Evolutionary conservation across 176 grass and related monocot genomes (phyloP).

Genomic region (Rhynchospora tenuis): DNA sequence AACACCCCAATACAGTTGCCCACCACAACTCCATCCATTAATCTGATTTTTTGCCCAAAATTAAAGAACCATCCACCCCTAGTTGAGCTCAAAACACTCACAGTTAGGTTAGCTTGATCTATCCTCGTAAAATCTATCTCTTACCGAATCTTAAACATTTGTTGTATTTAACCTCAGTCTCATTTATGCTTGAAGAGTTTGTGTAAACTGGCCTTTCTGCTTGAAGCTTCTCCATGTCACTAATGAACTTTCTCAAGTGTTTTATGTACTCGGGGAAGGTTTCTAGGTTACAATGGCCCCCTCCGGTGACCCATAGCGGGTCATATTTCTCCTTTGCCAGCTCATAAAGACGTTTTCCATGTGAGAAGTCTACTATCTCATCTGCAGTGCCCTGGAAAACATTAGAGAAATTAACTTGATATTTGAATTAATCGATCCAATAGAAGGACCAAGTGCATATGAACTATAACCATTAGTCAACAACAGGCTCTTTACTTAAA

Average conservation of each 20-base stretch:
- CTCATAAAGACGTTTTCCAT: conserved; percentile 87
- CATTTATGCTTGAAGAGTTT: conserved; percentile 35
- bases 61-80: conserved; percentile 2
- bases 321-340: conserved; percentile 90
- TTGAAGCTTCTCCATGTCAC: conserved; percentile 72
- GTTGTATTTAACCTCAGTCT: conserved; percentile 55
- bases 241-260: conserved; percentile 76
- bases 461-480: not conserved
- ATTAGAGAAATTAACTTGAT: not conserved
- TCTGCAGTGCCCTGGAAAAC: conserved; percentile 68
- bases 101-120: conserved; percentile 23
- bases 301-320: conserved; percentile 83
- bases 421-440: not conserved
- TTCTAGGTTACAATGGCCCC: conserved; percentile 91
- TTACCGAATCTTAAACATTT: conserved; percentile 95
- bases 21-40: not conserved
- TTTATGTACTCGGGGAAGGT: conserved; percentile 89
- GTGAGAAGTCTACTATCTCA: conserved; percentile 80
- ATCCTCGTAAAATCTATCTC: conserved; percentile 25
- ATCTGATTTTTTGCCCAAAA: not conserved
- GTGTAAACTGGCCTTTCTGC: conserved; percentile 20
- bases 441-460: not conserved
- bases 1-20: not conserved
- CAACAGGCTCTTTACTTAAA: not conserved
- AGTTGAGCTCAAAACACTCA: not conserved